Evolutionary conservation across 805 yeast species (phyloP), one percentile per base, ranked within the genome.

Genomic region (Candida sphagnicola): DNA sequence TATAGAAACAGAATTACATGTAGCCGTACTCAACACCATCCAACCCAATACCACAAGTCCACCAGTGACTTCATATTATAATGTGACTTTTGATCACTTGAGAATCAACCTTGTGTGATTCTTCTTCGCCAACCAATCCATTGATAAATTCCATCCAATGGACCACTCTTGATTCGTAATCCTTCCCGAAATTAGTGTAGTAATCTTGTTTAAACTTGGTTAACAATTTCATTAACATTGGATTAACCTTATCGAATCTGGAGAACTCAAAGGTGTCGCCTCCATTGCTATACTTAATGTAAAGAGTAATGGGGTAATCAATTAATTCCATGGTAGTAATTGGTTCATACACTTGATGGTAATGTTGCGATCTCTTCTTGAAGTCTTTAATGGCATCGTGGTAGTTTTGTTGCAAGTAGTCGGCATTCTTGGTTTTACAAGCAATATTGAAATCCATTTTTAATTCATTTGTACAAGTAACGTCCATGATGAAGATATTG

Each of bases 361-460:
- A 83, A 45, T 73, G 71, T 31, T 66, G 58, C 8, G 81, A 63
- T 45, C 90, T 67, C 37, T 66, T 65, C 31, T 79, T 66, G 50
- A 83, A 83, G 61, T 82, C 89, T 3, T 59, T 46, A 13, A 81
- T 71, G 3, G 88, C 79, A 5, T 53, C 53, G 24, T 69, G 69
- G 46, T 77, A 75, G 31, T 77, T 74, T 46, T 67, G 65, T 34
- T 72, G 72, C 38, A 55, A 60, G 55, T 83, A 83, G 54, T 83
- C 90, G 28, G 68, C 71, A 51, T 80, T 81, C 38, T 62, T 65
- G 0, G 88, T 73, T 55, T 83, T 83, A 37, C 78, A 75, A 48
- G 75, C 79, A 38, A 82, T 78, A 57, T 83, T 83, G 56, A 56
- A 83, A 42, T 74, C 66, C 47, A 80, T 59, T 21, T 79, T 67